Evolutionary conservation across 371 early-diverging fungal genomes (phyloP).

Genomic region (Mucor sp.): DNA sequence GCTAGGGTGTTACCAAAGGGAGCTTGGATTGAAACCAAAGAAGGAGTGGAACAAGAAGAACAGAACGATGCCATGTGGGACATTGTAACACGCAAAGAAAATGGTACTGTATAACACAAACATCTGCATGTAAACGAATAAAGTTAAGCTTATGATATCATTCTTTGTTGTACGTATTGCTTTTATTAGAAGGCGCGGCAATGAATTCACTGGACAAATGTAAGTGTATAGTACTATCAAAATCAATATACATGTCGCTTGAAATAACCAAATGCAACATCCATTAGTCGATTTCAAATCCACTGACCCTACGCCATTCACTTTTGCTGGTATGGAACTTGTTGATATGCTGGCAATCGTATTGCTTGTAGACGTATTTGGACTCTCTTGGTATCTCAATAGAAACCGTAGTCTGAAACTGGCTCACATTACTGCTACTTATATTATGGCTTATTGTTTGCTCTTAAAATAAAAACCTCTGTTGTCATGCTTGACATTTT

Average conservation of each 20-base stretch:
- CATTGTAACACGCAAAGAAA: background rate
- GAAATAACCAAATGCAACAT: too few relatives aligned
- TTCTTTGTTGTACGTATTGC: background rate
- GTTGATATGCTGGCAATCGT: background rate
- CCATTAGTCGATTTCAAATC: too few relatives aligned
- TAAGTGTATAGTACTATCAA: too few relatives aligned
- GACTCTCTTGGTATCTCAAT: background rate
- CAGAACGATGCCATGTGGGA: background rate
- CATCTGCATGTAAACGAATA: background rate
- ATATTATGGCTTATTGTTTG: background rate
- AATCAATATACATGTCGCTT: too few relatives aligned
- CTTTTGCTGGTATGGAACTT: background rate
- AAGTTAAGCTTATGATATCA: constrained; percentile 1
- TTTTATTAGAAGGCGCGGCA: too few relatives aligned
- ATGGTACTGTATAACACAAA: background rate
- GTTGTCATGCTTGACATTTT: too few relatives aligned
- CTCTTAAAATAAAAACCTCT: background rate
- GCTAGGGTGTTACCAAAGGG: background rate
- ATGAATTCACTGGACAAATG: too few relatives aligned
- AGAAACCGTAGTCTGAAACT: background rate
- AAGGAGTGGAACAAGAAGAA: background rate
- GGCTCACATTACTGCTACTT: background rate
- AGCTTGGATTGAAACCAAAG: background rate
- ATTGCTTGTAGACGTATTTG: background rate
- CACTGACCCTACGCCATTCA: too few relatives aligned